These are phyloP conservation scores for Epichloe brachyelytri DNA, from an alignment of 2,329 filamentous ascomycete species.

Conservation along the genomic window DNA sequence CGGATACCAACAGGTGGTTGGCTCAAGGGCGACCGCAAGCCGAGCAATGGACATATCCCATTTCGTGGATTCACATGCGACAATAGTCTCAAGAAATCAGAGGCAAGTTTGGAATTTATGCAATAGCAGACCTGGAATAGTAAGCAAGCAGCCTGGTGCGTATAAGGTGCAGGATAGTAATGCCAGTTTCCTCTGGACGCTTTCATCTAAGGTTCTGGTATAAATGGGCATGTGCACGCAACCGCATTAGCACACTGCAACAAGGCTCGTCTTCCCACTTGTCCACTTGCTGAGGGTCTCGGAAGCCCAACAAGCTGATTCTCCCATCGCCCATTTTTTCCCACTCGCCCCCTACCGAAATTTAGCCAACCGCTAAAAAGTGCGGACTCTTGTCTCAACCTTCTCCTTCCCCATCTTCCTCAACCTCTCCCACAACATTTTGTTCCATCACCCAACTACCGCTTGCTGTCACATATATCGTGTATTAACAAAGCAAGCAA, in stretches of 20 bases:
- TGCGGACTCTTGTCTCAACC: conserved; percentile 18
- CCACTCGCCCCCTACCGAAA: conserved; percentile 24
- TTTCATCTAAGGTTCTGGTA: neutral
- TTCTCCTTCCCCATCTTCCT: conserved; percentile 18
- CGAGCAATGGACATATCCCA: too few species aligned
- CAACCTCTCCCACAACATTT: conserved; percentile 13
- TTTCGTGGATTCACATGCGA: too few species aligned
- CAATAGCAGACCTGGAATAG: neutral
- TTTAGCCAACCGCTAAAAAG: conserved; percentile 24
- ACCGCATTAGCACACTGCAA: neutral
- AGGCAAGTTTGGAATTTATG: neutral
- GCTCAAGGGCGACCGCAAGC: too few species aligned
- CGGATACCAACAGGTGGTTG: too few species aligned
- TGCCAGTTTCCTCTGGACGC: neutral
- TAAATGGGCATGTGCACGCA: neutral
- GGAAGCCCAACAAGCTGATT: conserved; percentile 19
- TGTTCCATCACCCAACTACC: conserved; percentile 16
- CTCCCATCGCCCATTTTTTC: conserved; percentile 20
- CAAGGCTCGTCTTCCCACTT: neutral
- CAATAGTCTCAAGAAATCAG: too few species aligned
- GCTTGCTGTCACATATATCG: conserved; percentile 6
- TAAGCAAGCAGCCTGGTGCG: neutral
- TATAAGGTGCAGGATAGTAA: too few species aligned
- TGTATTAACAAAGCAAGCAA: conserved; percentile 18
- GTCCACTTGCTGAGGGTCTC: neutral